These are phyloP conservation scores for Kregervanrija pseudodelftensis DNA, from an alignment of 805 yeast species.

Conservation along the genomic window DNA sequence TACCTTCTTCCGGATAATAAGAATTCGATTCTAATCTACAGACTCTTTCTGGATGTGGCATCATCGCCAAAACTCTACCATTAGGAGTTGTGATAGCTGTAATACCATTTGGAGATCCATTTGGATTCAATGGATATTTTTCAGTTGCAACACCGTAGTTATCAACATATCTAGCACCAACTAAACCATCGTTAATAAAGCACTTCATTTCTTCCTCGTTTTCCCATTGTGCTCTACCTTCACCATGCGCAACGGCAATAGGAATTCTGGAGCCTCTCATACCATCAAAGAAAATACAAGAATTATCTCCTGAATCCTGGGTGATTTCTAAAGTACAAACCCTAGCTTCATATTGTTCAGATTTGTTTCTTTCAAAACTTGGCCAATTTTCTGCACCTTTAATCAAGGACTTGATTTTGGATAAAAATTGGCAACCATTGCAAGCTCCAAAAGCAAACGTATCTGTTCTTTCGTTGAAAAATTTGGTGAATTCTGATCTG, in stretches of 20 bases:
- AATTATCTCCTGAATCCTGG: conserved; percentile 34
- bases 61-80: conserved; percentile 95
- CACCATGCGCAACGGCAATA: conserved; percentile 98
- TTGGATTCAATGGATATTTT: conserved; percentile 89
- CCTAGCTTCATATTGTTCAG: conserved; percentile 97
- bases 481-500: conserved; percentile 65
- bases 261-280: conserved; percentile 95
- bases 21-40: conserved; percentile 83
- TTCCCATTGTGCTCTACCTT: conserved; percentile 80
- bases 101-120: conserved; percentile 90
- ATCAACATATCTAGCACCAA: conserved; percentile 77
- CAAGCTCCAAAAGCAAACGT: conserved; percentile 98
- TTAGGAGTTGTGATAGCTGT: conserved; percentile 86
- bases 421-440: conserved; percentile 95
- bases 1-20: conserved; percentile 69
- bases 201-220: conserved; percentile 35
- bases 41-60: conserved; percentile 99
- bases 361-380: conserved; percentile 77
- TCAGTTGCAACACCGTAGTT: conserved; percentile 82
- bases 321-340: conserved; percentile 79
- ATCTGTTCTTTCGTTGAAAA: conserved; percentile 80
- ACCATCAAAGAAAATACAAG: conserved; percentile 68
- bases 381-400: conserved; percentile 98
- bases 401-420: conserved; percentile 75
- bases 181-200: conserved; percentile 47